Conservation (phyloP, 345 rosid genomes). For the Fremontodendron californicum region DNA sequence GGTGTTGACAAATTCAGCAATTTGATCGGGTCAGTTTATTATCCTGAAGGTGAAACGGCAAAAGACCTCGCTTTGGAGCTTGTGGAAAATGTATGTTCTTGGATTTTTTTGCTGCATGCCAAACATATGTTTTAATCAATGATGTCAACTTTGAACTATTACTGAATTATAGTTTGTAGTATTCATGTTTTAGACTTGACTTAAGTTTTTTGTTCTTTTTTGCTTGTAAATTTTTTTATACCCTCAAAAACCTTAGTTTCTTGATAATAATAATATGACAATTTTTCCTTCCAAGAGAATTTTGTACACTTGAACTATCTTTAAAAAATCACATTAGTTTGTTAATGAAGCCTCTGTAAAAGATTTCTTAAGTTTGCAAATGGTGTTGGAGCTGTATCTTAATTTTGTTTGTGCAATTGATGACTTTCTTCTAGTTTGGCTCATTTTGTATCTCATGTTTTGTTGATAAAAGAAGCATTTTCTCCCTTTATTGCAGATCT, state of each 20-base stretch:
- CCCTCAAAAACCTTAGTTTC: neutral
- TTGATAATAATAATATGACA: neutral
- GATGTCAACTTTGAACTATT: neutral
- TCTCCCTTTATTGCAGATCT: neutral
- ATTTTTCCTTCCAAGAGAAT: neutral
- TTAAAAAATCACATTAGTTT: neutral
- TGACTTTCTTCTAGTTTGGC: neutral
- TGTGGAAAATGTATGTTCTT: conserved; percentile 66
- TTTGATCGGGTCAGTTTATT: conserved; percentile 88
- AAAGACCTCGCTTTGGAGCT: conserved; percentile 93
- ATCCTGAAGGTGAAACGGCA: conserved; percentile 77
- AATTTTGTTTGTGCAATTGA: neutral
- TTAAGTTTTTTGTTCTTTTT: neutral
- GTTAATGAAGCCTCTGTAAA: neutral
- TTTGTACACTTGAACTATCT: neutral
- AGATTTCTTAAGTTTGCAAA: neutral
- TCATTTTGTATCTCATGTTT: neutral
- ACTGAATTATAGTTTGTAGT: neutral
- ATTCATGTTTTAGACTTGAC: neutral
- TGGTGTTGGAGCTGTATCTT: neutral
- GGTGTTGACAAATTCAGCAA: conserved; percentile 93
- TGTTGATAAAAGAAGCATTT: neutral
- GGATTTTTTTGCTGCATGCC: neutral
- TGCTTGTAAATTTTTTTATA: neutral
- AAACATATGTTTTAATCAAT: conserved; percentile 3